Conservation (phyloP, 2,329 filamentous ascomycete genomes). For the Pseudocercospora vitis region DNA sequence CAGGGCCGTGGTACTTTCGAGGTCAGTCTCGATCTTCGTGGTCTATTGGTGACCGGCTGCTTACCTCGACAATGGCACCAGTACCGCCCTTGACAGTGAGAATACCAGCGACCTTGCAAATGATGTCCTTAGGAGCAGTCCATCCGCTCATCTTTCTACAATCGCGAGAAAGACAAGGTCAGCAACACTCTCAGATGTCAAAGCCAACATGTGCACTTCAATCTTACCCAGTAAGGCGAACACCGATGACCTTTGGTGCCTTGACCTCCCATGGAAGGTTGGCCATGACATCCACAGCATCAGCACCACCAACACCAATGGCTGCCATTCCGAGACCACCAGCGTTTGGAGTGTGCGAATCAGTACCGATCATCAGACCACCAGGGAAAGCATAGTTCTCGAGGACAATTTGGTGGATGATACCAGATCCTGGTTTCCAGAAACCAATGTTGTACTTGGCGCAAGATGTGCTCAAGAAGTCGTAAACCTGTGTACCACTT, state of each 20-base stretch:
- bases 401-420: constrained; percentile 94
- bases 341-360: constrained; percentile 96
- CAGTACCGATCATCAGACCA: constrained; percentile 95
- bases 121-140: constrained; percentile 94
- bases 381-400: constrained; percentile 99
- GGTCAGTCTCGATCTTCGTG: neutral
- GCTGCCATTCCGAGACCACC: constrained; percentile 91
- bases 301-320: constrained; percentile 96
- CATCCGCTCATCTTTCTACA: constrained; percentile 83
- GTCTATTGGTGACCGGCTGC: neutral
- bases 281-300: constrained; percentile 98
- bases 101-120: constrained; percentile 94
- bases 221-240: constrained; percentile 86
- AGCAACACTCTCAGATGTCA: neutral
- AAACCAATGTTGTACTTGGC: constrained; percentile 99
- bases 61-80: constrained; percentile 56
- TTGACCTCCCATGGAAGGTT: constrained; percentile 97
- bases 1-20: constrained; percentile 54
- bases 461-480: constrained; percentile 90
- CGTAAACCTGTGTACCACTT: constrained; percentile 64
- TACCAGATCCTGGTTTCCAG: constrained; percentile 98
- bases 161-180: no score
- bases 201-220: neutral
- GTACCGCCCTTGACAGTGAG: constrained; percentile 98
- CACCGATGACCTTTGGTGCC: constrained; percentile 94